These are phyloP conservation scores for Colletotrichum shisoi DNA, from an alignment of 2,329 filamentous ascomycete species.

Conservation along the genomic window DNA sequence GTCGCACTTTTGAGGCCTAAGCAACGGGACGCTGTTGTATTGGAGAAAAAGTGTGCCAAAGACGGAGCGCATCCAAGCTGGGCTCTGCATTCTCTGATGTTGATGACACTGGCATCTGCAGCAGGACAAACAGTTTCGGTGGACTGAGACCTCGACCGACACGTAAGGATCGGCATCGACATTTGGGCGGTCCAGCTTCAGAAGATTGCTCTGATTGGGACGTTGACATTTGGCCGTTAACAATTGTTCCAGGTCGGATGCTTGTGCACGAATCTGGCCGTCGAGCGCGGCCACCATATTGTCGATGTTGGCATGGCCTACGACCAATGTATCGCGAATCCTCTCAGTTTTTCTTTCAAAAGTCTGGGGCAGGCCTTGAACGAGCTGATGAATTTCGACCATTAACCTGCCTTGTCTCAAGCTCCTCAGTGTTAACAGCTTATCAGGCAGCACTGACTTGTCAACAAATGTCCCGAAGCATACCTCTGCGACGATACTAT, in stretches of 20 bases:
- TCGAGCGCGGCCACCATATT: background rate
- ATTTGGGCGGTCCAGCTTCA: background rate
- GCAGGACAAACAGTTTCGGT: background rate
- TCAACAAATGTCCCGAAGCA: background rate
- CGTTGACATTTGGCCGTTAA: background rate
- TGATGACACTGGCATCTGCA: constrained; percentile 29
- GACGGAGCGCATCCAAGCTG: constrained; percentile 12
- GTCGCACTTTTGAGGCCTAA: constrained; percentile 4
- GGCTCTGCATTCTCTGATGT: background rate
- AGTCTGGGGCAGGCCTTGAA: background rate
- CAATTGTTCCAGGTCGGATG: background rate
- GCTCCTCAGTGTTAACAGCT: background rate
- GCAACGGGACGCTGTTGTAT: constrained; percentile 7
- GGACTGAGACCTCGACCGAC: background rate
- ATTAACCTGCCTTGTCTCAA: constrained; percentile 13
- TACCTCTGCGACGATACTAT: constrained; percentile 18
- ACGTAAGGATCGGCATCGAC: background rate
- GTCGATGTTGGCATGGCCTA: background rate
- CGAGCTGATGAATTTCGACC: constrained; percentile 1
- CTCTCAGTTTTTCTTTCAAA: background rate
- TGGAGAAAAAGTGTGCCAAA: constrained; percentile 11
- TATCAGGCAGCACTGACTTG: background rate
- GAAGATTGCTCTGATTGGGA: background rate
- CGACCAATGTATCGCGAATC: background rate
- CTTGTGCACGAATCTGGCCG: background rate